These are phyloP conservation scores for Parathielavia hyrcaniae DNA, from an alignment of 495 filamentous ascomycete genomes.

Conservation along the genomic window DNA sequence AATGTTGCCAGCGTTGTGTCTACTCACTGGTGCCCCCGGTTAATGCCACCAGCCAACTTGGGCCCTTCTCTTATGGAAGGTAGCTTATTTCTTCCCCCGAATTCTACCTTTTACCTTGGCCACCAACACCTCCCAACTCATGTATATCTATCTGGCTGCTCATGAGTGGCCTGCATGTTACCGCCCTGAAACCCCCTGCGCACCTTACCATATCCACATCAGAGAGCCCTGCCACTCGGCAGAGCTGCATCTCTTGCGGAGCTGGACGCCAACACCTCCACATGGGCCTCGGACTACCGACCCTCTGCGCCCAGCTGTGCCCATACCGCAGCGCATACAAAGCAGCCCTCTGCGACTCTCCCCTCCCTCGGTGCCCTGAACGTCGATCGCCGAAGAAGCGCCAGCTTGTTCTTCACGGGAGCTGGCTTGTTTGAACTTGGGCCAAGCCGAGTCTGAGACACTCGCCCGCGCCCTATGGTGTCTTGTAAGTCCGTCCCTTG, in stretches of 20 bases:
- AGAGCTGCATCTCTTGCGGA: background rate
- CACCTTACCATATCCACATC: background rate
- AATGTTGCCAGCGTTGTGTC: too few species aligned
- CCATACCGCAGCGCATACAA: background rate
- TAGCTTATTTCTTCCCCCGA: too few species aligned
- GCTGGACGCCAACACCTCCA: background rate
- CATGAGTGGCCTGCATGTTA: background rate
- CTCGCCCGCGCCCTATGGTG: constrained; percentile 18
- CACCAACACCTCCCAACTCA: too few species aligned
- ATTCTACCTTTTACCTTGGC: too few species aligned
- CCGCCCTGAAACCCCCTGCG: background rate
- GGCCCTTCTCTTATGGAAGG: background rate
- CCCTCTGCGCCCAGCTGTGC: background rate
- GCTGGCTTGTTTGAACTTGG: background rate
- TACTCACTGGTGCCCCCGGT: too few species aligned
- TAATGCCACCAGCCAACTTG: background rate
- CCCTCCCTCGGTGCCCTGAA: constrained; percentile 10
- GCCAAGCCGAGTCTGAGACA: constrained; percentile 12
- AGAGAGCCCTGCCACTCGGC: background rate
- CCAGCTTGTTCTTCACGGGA: background rate
- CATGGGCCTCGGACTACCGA: constrained; percentile 3
- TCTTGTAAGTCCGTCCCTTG: constrained; percentile 27
- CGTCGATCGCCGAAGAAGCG: constrained; percentile 9
- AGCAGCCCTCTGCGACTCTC: background rate
- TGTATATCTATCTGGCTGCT: background rate